Evolutionary conservation across 2,329 filamentous ascomycete genomes (phyloP), one percentile per base, ranked within the genome.

Genomic region (Cladobotryum protrusum): DNA sequence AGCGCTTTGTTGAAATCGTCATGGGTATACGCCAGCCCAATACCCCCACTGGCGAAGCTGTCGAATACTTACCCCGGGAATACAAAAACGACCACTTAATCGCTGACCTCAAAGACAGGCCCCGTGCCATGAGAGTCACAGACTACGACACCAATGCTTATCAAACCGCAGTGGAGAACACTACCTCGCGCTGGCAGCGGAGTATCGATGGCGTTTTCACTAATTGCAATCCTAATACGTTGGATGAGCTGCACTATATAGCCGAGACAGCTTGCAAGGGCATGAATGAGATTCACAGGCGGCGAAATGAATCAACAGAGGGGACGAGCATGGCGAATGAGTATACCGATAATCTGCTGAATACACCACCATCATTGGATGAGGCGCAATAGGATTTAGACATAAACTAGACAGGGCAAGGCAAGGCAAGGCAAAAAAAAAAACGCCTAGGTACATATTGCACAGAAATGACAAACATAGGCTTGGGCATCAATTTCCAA

Each of bases 1-100:
- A 74, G 57, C 72, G 72, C 44, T 75, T 75, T 52, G 71, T 75
- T 48, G 72, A 75, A 54, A 70, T 74, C 4, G 67, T 66, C 33
- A 65, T 59, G 52, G 72, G 72, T 24, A 57, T 71, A 33, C 54
- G 59, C 42, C 72, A 75, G 51, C 69, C 70, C 14, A 54, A 59
- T 18, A 56, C 59, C 15, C 57, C 63, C 1, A 59, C 60, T 2
- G 67, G 68, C 18, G 58, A 66, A 6, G 56, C 63, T 1, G 59
- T 72, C 6, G 60, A 64, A 32, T 72, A 69, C 51, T 54, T 67
- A 14, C 65, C 67, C 2, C 54, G 50, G 11, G 58, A 66, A 42
- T 36, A 57, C 5, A 52, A 50, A 6, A 46, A 61, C 46, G 66
- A 69, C 39, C 36, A 46, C 19, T 56, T 64, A 15, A 34, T 61